phyloP scores from a whole-genome alignment of 2,329 filamentous ascomycete species.

The Fusarium concolor region DNA sequence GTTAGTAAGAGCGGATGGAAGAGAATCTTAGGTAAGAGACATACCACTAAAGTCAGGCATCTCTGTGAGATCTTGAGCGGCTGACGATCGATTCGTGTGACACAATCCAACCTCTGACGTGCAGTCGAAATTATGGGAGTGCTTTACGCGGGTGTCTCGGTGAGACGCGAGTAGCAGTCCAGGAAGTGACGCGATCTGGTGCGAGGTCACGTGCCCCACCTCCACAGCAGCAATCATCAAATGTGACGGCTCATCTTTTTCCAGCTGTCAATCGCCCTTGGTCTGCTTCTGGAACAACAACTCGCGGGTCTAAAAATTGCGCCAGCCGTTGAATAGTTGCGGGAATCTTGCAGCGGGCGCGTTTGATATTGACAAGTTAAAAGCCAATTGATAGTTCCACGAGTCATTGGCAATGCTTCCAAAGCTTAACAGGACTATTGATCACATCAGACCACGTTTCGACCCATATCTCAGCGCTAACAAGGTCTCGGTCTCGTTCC shows the following conservation, averaged over 20 bases:
- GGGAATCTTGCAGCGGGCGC: conserved; percentile 33
- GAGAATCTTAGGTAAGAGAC: neutral
- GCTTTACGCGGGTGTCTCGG: conserved; percentile 37
- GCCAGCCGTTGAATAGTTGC: conserved; percentile 12
- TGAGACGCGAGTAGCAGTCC: conserved; percentile 29
- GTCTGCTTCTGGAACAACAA: conserved; percentile 21
- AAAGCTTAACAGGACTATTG: neutral
- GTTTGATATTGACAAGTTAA: neutral
- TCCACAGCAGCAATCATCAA: neutral
- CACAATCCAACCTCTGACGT: conserved; percentile 12
- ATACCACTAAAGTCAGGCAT: conserved; percentile 51
- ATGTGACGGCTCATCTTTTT: conserved; percentile 34
- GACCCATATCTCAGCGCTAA: conserved; percentile 15
- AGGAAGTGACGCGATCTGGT: conserved; percentile 43
- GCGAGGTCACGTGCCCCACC: conserved; percentile 46
- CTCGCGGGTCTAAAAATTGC: conserved; percentile 3
- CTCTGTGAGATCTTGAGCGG: neutral
- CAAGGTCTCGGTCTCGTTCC: conserved; percentile 29
- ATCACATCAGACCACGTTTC: conserved; percentile 22
- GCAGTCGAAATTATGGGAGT: neutral
- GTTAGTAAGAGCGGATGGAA: conserved; percentile 11
- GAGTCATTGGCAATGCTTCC: neutral
- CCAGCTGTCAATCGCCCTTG: neutral
- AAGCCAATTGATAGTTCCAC: neutral
- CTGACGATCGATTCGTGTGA: neutral